Base-by-base conservation (phyloP, 176 grass and related monocot genomes). In the Eremochloa ophiuroides region DNA sequence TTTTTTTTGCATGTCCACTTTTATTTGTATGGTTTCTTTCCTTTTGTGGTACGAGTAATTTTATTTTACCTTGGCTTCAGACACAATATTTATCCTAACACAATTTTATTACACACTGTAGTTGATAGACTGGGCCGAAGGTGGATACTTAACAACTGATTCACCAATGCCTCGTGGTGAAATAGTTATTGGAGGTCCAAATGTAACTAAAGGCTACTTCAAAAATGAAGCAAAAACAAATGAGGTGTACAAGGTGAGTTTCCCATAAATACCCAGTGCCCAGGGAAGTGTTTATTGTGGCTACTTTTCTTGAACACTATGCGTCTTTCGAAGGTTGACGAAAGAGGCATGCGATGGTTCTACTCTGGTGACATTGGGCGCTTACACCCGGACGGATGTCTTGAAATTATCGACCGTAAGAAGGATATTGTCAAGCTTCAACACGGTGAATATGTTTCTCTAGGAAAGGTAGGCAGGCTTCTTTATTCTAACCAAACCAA, bases 371-470 rank as follows among this genome's bases (percentile, higher is more conserved):
- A 99, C 71, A 84, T 99, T 26, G 96, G 93, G 16, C 83, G 84
- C 42, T 85, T 99, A 33, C 93, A 99, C 59, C 88, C 96, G 46
- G 96, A 95, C 53, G 93, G 96, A 15, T 95, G 91, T 78, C 89
- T 99, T 69, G 93, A 99, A 88, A 95, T 99, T 28, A 93, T 95
- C 41, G 96, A 95, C 82, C 76, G 96, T 17, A 99, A 99, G 77
- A 99, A 99, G 80, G 96, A 95, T 48, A 99, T 95, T 70, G 96
- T 99, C 28, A 99, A 99, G 74, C 96, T 99, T 76, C 91, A 93
- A 59, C 96, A 99, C 47, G 96, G 93, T 85, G 93, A 99, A 99
- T 99, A 99, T 73, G 86, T 99, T 62, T 99, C 96, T 51, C 77
- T 99, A 46, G 93, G 91, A 88, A 99, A 95, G 93, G 96, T 95